Conservation (phyloP, 2,329 filamentous ascomycete species). For the Hortaea werneckii region DNA sequence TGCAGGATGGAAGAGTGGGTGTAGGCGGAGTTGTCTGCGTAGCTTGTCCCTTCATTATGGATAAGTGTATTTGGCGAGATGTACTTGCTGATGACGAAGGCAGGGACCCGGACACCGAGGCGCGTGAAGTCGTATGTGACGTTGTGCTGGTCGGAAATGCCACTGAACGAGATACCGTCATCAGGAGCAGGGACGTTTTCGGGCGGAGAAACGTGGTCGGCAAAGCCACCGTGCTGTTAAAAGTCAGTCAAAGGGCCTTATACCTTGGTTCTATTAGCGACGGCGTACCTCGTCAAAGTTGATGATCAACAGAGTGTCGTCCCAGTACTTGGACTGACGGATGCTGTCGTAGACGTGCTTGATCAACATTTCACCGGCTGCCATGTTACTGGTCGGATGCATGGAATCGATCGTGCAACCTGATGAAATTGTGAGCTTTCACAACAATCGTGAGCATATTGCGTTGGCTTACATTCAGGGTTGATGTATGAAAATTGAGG, state of each 20-base stretch:
- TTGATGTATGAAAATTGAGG: conserved; percentile 19
- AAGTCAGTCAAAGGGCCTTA: conserved; percentile 19
- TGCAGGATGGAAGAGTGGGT: conserved; percentile 32
- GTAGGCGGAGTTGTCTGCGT: conserved; percentile 28
- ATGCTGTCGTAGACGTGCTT: conserved; percentile 35
- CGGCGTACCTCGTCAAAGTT: neutral
- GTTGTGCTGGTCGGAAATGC: conserved; percentile 22
- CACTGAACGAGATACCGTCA: conserved; percentile 26
- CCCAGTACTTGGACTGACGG: conserved; percentile 31
- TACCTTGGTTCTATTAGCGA: too few species aligned
- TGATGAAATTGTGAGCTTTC: neutral
- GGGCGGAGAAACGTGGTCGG: conserved; percentile 31
- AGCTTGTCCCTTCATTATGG: conserved; percentile 29
- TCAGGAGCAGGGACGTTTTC: conserved; percentile 23
- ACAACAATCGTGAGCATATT: neutral
- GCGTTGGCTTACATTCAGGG: conserved; percentile 16
- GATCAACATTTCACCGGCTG: conserved; percentile 29
- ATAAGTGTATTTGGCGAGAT: conserved; percentile 23
- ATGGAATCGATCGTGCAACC: conserved; percentile 22
- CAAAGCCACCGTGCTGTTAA: conserved; percentile 33
- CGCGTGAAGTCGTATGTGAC: conserved; percentile 31
- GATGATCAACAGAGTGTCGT: conserved; percentile 30
- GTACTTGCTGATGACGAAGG: conserved; percentile 8
- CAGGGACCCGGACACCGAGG: conserved; percentile 25
- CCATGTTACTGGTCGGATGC: conserved; percentile 31